phyloP scores from a whole-genome alignment of 73 alveolate genomes.

The Paramecium tetraurelia region DNA sequence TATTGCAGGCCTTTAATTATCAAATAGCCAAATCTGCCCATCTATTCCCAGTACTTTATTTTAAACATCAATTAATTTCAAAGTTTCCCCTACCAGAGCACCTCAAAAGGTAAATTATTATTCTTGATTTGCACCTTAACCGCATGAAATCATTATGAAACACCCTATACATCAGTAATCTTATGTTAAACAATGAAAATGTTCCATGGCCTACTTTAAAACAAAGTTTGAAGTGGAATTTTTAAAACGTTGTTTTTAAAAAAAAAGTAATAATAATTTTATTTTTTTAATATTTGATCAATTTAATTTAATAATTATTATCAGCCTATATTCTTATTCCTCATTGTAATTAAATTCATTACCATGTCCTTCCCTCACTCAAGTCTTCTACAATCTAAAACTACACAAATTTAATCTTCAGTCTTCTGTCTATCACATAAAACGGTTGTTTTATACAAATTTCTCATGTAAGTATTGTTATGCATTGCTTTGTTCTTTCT shows the following conservation, averaged over 20 bases:
- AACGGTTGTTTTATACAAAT: background rate
- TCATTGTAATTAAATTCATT: background rate
- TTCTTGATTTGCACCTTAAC: background rate
- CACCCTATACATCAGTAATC: background rate
- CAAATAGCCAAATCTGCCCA: background rate
- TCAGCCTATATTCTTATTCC: background rate
- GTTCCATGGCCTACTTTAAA: background rate
- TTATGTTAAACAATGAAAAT: background rate
- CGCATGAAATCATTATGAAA: background rate
- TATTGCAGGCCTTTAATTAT: background rate
- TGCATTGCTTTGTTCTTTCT: too few relatives aligned
- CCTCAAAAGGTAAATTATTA: background rate
- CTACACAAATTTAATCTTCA: background rate
- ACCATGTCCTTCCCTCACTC: background rate
- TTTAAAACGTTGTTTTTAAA: background rate
- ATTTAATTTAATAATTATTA: background rate
- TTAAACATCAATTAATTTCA: slow-evolving; percentile 1
- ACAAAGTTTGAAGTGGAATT: background rate
- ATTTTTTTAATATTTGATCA: background rate
- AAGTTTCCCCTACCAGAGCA: background rate
- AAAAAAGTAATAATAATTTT: background rate
- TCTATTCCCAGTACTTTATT: background rate
- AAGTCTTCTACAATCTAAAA: background rate
- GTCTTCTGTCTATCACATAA: background rate
- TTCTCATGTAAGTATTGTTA: too few relatives aligned